Evolutionary conservation across 2,329 filamentous ascomycete species (phyloP).

Genomic region (Cryoendolithus antarcticus): DNA sequence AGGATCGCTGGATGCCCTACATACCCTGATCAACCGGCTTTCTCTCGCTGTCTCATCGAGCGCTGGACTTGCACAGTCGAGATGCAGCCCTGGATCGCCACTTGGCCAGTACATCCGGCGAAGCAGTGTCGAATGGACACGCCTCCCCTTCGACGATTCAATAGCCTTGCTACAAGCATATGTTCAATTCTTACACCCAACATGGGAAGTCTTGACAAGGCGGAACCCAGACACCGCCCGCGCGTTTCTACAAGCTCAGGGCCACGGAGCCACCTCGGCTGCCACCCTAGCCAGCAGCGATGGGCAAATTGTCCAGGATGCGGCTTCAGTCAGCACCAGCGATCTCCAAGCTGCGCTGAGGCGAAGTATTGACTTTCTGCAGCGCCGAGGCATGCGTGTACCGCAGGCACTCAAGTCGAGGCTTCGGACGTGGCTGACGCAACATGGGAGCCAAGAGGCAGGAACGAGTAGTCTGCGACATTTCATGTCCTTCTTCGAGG

Average conservation of each 20-base stretch:
- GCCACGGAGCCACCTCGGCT: no score
- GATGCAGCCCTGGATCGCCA: conserved; percentile 53
- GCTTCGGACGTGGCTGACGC: conserved; percentile 38
- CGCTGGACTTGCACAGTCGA: conserved; percentile 37
- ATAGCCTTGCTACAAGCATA: conserved; percentile 72
- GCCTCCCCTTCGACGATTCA: conserved; percentile 68
- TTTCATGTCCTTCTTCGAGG: conserved; percentile 58
- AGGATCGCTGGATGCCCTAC: conserved; percentile 68
- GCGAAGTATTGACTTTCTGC: conserved; percentile 79
- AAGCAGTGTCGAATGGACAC: conserved; percentile 64
- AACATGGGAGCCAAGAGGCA: conserved; percentile 30
- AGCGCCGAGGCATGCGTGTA: conserved; percentile 68
- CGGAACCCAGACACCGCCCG: no score
- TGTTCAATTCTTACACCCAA: conserved; percentile 47
- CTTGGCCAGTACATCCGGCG: conserved; percentile 70
- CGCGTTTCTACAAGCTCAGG: no score
- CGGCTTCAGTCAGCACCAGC: conserved; percentile 10
- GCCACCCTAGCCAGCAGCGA: no score
- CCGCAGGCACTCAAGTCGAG: conserved; percentile 60
- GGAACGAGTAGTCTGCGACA: conserved; percentile 19
- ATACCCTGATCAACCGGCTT: conserved; percentile 48
- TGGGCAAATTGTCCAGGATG: no score
- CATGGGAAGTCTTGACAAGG: conserved; percentile 1
- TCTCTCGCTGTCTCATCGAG: conserved; percentile 20
- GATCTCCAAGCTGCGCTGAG: conserved; percentile 48